These are phyloP conservation scores for Blastobotrys niveus DNA, from an alignment of 1,139 yeast genomes.

Conservation along the genomic window DNA sequence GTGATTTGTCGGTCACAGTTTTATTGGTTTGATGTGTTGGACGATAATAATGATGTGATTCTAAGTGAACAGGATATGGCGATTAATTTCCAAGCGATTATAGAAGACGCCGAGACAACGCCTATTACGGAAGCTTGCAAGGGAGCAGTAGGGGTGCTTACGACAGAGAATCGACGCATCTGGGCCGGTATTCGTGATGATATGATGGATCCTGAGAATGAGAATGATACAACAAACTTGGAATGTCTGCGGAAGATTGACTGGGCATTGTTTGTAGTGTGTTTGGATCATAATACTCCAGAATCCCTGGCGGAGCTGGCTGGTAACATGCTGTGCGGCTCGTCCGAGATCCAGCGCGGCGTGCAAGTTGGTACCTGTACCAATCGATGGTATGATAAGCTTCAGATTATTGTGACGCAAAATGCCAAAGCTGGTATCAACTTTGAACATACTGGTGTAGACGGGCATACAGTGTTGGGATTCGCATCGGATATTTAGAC, in stretches of 20 bases:
- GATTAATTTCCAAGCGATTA: slow-evolving; percentile 66
- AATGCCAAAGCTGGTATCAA: slow-evolving; percentile 92
- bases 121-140: slow-evolving; percentile 64
- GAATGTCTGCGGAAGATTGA: slow-evolving; percentile 73
- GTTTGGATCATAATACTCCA: slow-evolving; percentile 72
- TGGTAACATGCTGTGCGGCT: slow-evolving; percentile 81
- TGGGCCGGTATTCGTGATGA: slow-evolving; percentile 72
- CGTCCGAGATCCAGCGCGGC: slow-evolving; percentile 72
- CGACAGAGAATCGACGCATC: slow-evolving; percentile 78
- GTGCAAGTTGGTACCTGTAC: slow-evolving; percentile 92
- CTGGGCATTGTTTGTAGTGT: slow-evolving; percentile 72
- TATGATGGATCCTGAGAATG: slow-evolving; percentile 36
- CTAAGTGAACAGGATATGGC: slow-evolving; percentile 70
- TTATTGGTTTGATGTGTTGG: slow-evolving; percentile 90
- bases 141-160: slow-evolving; percentile 80
- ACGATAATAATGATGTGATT: slow-evolving; percentile 60
- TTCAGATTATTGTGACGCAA: slow-evolving; percentile 82
- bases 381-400: slow-evolving; percentile 90
- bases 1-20: slow-evolving; percentile 84
- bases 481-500: slow-evolving; percentile 88
- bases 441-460: slow-evolving; percentile 93
- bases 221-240: slow-evolving; percentile 40
- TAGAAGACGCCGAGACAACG: slow-evolving; percentile 61
- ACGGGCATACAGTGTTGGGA: slow-evolving; percentile 87
- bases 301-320: slow-evolving; percentile 63